Base-by-base conservation (phyloP, 2,329 filamentous ascomycete genomes). In the Aspergillus sojae region DNA sequence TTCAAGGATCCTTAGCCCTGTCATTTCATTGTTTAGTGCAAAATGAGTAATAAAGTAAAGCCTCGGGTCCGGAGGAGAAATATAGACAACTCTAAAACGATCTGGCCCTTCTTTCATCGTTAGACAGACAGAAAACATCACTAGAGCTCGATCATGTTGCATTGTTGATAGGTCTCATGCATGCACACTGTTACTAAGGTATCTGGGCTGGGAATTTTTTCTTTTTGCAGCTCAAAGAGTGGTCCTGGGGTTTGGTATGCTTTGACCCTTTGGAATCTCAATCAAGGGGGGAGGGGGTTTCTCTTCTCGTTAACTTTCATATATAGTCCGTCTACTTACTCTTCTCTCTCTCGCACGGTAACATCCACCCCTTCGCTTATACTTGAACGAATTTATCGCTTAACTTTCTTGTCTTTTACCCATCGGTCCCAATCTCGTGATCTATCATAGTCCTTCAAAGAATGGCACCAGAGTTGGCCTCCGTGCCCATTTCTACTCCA, bases 401-500 rank as follows among this genome's bases (percentile, higher is more conserved):
- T 45, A 53, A 36, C 28, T n/a, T 28, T 61, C 21, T 43, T 65
- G 26, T 59, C 55, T 63, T 63, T 62, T 54, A 64, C 55, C 39
- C 57, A 45, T 12, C 56, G 50, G 39, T 50, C 43, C 39, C 43
- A 28, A 30, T 61, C 41, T 16, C 23, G 30, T 28, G 26, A 32
- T 36, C 28, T 57, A 19, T 21, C 50, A 57, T 34, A 39, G 58
- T 28, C 14, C 28, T 53, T n/a, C 62, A 60, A 41, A 58, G n/a
- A 46, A 85, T 85, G 83, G 76, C 83, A 58, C 79, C 83, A 59
- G 84, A 85, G 67, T 69, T 82, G 64, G 84, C 81, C 68, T 77
- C 80, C 3, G 74, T 82, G 26, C 71, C 77, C 63, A 72, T 69
- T 57, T 65, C 75, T 45, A 74, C 75, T 57, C 74, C 76, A 56